Conservation (phyloP, 2,329 filamentous ascomycete species). For the Nemania abortiva region DNA sequence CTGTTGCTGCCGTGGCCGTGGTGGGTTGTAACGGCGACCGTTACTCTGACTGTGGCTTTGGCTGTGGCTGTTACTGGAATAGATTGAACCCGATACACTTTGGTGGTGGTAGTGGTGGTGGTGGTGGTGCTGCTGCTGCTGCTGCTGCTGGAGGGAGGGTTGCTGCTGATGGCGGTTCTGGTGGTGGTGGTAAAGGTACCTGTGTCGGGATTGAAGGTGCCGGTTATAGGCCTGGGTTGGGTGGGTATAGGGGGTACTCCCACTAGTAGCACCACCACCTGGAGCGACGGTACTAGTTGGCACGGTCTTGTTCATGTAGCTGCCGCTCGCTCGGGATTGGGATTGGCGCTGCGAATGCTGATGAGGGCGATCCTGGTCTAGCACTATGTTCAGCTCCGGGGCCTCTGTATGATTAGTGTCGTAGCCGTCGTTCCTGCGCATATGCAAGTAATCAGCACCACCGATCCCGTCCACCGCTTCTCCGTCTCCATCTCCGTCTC, state of each 20-base stretch:
- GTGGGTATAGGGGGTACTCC: conserved; percentile 19
- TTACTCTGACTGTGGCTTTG: background rate
- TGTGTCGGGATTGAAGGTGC: conserved; percentile 22
- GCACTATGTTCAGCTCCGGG: conserved; percentile 10
- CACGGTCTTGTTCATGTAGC: conserved; percentile 5
- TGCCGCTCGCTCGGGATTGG: background rate
- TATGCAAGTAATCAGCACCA: conserved; percentile 14
- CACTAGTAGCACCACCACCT: background rate
- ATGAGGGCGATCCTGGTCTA: conserved; percentile 8
- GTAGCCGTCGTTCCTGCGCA: conserved; percentile 1
- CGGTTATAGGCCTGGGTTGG: conserved; percentile 25
- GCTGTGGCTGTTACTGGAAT: background rate
- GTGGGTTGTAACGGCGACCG: conserved; percentile 13
- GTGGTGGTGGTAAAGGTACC: background rate
- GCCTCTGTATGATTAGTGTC: conserved; percentile 7
- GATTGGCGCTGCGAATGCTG: conserved; percentile 17
- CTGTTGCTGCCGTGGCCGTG: conserved; percentile 9
- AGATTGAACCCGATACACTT: conserved; percentile 11
- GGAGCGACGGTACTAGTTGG: conserved; percentile 10
- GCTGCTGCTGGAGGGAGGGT: background rate
- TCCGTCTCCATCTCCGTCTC: conserved; percentile 3
- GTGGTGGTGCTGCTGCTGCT: background rate
- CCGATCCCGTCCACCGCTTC: background rate
- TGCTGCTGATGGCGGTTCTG: conserved; percentile 4
- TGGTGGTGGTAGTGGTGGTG: conserved; percentile 5